Percentiles rank a stretch among this genome's conserved stretches.
Conservation (phyloP, 2,329 filamentous ascomycete species). For the Pestalotiopsis sp. region DNA sequence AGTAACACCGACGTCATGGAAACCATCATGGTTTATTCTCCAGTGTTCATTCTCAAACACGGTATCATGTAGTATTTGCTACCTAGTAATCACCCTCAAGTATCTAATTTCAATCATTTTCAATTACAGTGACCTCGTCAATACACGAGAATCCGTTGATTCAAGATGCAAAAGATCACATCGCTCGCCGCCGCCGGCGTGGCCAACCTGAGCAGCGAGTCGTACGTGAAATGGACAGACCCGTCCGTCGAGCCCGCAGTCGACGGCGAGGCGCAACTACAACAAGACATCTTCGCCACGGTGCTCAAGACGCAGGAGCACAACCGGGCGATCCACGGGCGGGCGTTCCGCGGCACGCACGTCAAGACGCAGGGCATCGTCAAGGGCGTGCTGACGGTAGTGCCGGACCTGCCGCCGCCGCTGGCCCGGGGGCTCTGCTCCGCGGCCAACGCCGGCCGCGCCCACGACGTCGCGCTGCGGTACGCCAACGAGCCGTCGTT, state of each 20-base stretch:
- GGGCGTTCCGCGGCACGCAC: neutral
- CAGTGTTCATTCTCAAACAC: neutral
- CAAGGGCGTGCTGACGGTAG: neutral
- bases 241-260: neutral
- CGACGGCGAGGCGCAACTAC: neutral
- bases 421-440: neutral
- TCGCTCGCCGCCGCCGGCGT: neutral
- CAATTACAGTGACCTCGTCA: neutral
- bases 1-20: neutral
- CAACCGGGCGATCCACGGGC: neutral
- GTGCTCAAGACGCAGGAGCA: neutral
- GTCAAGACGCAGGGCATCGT: slow-evolving; percentile 2
- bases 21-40: neutral
- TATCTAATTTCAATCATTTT: neutral
- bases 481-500: slow-evolving; percentile 6
- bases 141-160: neutral
- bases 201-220: neutral
- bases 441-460: neutral
- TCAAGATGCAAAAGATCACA: neutral
- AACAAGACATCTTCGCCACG: neutral
- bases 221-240: neutral
- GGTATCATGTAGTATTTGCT: too few species aligned
- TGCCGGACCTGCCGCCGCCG: neutral
- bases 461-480: neutral
- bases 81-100: neutral